Conservation (phyloP, 2,329 filamentous ascomycete genomes). For the Arthroderma uncinatum region DNA sequence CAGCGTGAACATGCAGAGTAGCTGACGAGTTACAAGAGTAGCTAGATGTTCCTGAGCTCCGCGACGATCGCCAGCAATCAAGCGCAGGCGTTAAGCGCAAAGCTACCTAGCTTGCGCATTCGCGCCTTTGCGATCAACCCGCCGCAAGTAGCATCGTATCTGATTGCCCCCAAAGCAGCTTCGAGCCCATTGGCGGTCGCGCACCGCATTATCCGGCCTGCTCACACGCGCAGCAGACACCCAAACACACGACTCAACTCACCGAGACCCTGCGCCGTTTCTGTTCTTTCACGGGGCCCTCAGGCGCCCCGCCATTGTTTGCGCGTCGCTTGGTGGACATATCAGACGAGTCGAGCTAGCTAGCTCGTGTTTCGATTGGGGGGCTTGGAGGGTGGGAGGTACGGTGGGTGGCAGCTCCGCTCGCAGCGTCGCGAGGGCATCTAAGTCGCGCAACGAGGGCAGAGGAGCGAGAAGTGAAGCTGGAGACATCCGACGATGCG, state of each 20-base stretch:
- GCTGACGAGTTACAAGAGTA: slow-evolving; percentile 4
- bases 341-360: slow-evolving; percentile 5
- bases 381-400: slow-evolving; percentile 2
- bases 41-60: neutral
- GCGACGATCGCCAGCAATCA: neutral
- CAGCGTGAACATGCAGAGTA: neutral
- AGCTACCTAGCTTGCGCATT: neutral
- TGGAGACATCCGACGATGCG: neutral
- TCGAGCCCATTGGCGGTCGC: neutral
- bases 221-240: neutral
- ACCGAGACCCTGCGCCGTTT: slow-evolving; percentile 16
- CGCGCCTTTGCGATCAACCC: neutral
- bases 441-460: neutral
- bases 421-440: slow-evolving; percentile 1
- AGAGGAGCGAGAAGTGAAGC: neutral
- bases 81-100: neutral
- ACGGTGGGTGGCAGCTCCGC: neutral
- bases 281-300: slow-evolving; percentile 10
- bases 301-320: slow-evolving; percentile 27
- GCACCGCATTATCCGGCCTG: neutral
- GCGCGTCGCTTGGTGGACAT: slow-evolving; percentile 37
- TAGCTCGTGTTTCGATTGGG: slow-evolving; percentile 6
- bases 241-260: slow-evolving; percentile 7
- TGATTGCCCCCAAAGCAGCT: neutral
- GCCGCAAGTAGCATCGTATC: neutral